Base-by-base conservation (phyloP, 768 basidiomycete genomes). In the Serendipita indica region DNA sequence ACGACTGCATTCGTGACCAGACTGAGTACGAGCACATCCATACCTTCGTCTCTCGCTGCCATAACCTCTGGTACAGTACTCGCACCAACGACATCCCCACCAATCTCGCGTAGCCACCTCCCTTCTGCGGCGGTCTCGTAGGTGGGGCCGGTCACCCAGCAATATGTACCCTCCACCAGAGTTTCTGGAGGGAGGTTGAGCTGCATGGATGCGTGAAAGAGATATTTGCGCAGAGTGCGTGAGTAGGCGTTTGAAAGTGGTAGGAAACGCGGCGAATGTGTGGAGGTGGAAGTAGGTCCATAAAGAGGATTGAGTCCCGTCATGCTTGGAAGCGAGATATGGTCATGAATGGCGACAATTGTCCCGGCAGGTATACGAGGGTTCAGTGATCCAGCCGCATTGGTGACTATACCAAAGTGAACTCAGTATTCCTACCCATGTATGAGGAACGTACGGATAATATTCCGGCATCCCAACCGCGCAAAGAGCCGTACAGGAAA, bases 61-160 rank as follows among this genome's bases (percentile, higher is more conserved):
- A 91, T 72, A 27, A 93, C 90, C 70, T 93, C 90, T 0, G 89
- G 90, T 14, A 92, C 79, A 0, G 91, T 93, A 63, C 86, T 89
- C 89, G 93, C 92, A 1, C 90, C 90, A 1, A 92, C 90, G n/a
- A 91, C 85, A 64, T 89, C 88, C 1, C 84, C 90, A 2, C 90
- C 90, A 0, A 79, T 80, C 6, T 71, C 70, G 16, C 84, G 73
- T 35, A 93, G 71, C 70, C 91, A 82, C 49, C 82, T 74, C 32
- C 89, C 90, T 64, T 94, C 90, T 0, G 88, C 89, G 2, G 85
- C 81, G 0, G 86, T 88, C 71, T 93, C 90, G 67, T 92, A 93
- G 5, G 88, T 86, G 13, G 91, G 90, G 0, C 91, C 90, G 32
- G 81, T 77, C 49, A 93, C 90, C 88, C 89, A 93, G 1, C 88